Percentiles rank a stretch among this genome's conserved stretches.
phyloP scores from a whole-genome alignment of 75 land plant genomes.

The Adiantum capillusveneris region DNA sequence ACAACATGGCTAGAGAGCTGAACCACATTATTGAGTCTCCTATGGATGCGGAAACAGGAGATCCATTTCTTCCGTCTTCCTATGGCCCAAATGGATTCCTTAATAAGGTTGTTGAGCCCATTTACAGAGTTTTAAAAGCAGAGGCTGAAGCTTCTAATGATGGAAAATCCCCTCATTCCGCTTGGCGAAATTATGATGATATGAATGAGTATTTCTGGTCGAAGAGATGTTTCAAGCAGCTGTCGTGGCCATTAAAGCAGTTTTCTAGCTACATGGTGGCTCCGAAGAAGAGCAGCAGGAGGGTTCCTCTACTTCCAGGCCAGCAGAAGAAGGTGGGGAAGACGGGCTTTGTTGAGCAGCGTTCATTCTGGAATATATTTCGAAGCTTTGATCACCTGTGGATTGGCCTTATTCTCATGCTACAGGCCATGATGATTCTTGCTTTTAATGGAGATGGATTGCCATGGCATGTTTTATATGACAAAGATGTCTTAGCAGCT shows the following conservation, averaged over 20 bases:
- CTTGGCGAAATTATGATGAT: constrained; percentile 95
- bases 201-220: constrained; percentile 90
- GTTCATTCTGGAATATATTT: constrained; percentile 77
- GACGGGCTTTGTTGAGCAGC: constrained; percentile 86
- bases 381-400: constrained; percentile 85
- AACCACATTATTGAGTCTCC: constrained; percentile 31
- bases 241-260: constrained; percentile 13
- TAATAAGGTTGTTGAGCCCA: constrained; percentile 48
- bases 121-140: constrained; percentile 40
- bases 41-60: constrained; percentile 40
- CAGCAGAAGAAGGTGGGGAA: constrained; percentile 39
- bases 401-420: constrained; percentile 55
- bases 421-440: constrained; percentile 59
- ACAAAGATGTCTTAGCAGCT: constrained; percentile 22
- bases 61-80: constrained; percentile 23
- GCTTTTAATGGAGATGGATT: constrained; percentile 23
- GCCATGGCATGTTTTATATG: constrained; percentile 28
- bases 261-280: background rate
- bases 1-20: constrained; percentile 56
- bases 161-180: constrained; percentile 86
- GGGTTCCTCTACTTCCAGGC: background rate
- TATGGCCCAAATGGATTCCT: constrained; percentile 50
- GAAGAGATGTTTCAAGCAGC: constrained; percentile 10
- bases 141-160: constrained; percentile 55
- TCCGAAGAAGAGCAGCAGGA: no score